These are phyloP conservation scores for Chlorociboria aeruginascens DNA, from an alignment of 495 filamentous ascomycete genomes.

Conservation along the genomic window DNA sequence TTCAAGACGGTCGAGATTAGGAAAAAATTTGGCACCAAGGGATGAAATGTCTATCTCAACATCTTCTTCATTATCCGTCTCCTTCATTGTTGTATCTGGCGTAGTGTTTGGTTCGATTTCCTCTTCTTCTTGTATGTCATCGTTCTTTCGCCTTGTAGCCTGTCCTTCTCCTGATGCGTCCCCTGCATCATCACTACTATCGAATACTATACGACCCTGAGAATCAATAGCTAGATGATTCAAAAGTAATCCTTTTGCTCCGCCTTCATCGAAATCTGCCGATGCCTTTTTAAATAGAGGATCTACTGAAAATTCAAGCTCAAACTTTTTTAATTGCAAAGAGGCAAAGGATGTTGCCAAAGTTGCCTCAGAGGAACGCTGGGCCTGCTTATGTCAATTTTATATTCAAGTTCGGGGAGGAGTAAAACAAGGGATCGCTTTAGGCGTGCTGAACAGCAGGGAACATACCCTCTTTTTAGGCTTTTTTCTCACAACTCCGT, in stretches of 20 bases:
- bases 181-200: constrained; percentile 85
- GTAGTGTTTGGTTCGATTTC: constrained; percentile 27
- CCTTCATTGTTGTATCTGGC: constrained; percentile 21
- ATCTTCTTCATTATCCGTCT: constrained; percentile 38
- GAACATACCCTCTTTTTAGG: constrained; percentile 47
- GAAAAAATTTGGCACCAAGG: constrained; percentile 75
- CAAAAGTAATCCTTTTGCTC: constrained; percentile 86
- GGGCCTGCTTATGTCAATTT: constrained; percentile 28
- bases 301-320: constrained; percentile 93
- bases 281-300: constrained; percentile 97
- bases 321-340: constrained; percentile 90
- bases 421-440: background rate
- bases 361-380: constrained; percentile 84
- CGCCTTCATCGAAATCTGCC: constrained; percentile 96
- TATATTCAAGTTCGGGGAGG: background rate
- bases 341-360: constrained; percentile 78
- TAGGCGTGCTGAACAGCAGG: background rate
- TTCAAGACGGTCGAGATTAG: constrained; percentile 62
- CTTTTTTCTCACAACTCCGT: constrained; percentile 64
- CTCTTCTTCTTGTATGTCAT: constrained; percentile 36
- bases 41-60: constrained; percentile 65
- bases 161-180: constrained; percentile 39
- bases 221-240: constrained; percentile 93
- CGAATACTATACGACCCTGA: constrained; percentile 88
- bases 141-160: constrained; percentile 28